Conservation (phyloP, 2,329 filamentous ascomycete genomes). For the Penicillium hordei region DNA sequence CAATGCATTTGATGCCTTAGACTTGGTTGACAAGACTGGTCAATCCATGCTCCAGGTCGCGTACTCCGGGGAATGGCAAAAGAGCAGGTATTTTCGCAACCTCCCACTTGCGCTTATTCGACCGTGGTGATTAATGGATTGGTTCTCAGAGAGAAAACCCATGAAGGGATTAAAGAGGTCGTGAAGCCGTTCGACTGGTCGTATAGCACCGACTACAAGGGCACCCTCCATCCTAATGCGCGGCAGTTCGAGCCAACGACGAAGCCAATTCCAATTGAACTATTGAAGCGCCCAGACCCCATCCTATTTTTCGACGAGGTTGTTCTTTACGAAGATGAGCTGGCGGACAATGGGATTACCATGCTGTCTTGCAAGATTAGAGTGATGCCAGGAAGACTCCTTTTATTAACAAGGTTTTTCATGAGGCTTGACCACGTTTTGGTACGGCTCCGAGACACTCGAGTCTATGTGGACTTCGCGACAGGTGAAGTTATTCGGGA, state of each 20-base stretch:
- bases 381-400: constrained; percentile 85
- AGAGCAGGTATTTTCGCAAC: constrained; percentile 53
- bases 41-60: constrained; percentile 88
- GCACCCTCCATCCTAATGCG: constrained; percentile 56
- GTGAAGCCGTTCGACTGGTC: constrained; percentile 98
- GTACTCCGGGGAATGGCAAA: constrained; percentile 85
- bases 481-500: constrained; percentile 78
- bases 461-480: constrained; percentile 87
- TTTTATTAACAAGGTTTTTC: constrained; percentile 83
- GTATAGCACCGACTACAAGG: constrained; percentile 85
- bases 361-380: constrained; percentile 86
- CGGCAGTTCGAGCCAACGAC: constrained; percentile 46
- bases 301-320: constrained; percentile 98
- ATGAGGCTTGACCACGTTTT: constrained; percentile 91
- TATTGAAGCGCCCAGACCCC: constrained; percentile 84
- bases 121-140: constrained; percentile 39
- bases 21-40: constrained; percentile 91
- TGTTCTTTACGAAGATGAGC: constrained; percentile 92
- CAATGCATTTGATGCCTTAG: constrained; percentile 81
- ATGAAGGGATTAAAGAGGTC: constrained; percentile 84
- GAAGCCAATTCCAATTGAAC: constrained; percentile 74
- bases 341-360: constrained; percentile 95
- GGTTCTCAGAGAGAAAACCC: constrained; percentile 66
- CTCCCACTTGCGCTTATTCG: not conserved
- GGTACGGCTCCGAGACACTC: constrained; percentile 81